Percentiles rank a stretch among this genome's conserved stretches.
phyloP scores from a whole-genome alignment of 257 asterid species.

The Capsicum rhomboideum region DNA sequence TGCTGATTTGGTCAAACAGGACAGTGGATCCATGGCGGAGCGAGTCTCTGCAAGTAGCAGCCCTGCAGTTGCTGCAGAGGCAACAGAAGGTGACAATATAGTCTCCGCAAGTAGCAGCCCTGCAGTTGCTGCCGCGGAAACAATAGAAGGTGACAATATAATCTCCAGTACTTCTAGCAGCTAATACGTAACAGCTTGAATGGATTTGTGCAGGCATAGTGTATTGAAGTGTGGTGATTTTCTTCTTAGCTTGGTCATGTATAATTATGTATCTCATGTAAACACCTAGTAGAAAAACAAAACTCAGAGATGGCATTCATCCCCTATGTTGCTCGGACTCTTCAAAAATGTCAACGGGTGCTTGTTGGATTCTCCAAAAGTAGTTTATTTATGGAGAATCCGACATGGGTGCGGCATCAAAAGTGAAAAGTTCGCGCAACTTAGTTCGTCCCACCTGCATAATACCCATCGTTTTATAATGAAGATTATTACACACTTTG shows the following conservation, averaged over 20 bases:
- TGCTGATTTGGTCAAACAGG: conserved; percentile 12
- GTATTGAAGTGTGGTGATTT: not conserved
- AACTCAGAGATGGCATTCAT: not conserved
- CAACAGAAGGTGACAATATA: not conserved
- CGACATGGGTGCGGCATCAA: no score
- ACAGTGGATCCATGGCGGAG: not conserved
- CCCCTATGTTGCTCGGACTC: no score
- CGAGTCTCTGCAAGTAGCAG: not conserved
- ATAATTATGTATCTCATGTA: not conserved
- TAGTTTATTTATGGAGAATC: no score
- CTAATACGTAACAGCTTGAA: not conserved
- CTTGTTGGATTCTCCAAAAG: no score
- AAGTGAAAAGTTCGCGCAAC: no score
- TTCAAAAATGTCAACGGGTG: no score
- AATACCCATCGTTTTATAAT: not conserved
- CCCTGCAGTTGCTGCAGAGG: not conserved
- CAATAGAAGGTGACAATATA: not conserved
- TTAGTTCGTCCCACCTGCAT: not conserved
- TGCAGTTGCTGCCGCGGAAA: not conserved
- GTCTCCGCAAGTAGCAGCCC: conserved; percentile 1
- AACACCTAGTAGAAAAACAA: not conserved
- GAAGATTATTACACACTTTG: not conserved
- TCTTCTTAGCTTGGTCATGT: not conserved
- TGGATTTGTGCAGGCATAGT: not conserved
- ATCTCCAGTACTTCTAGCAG: not conserved